A percentile compares a stretch with the other conserved stretches of the same genome.
These are phyloP conservation scores for Craterostigma plantagineum DNA, from an alignment of 257 asterid genomes.

Conservation along the genomic window DNA sequence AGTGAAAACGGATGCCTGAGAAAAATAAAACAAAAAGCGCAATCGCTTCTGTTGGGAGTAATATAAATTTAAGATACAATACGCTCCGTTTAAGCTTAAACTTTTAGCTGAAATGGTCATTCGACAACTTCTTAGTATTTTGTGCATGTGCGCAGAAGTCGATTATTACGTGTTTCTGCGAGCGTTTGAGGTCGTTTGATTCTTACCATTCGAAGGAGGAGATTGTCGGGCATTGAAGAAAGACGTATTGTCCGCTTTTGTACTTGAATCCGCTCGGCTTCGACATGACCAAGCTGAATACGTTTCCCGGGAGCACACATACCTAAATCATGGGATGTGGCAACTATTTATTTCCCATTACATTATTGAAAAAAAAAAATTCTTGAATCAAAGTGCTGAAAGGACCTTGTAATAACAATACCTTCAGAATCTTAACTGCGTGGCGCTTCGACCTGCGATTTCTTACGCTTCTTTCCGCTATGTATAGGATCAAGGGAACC, in stretches of 20 bases:
- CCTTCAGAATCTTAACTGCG: conserved; percentile 61
- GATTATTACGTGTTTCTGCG: not conserved
- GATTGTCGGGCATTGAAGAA: conserved; percentile 84
- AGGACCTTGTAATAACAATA: too few species aligned
- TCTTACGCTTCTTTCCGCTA: conserved; percentile 85
- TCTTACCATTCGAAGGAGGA: conserved; percentile 90
- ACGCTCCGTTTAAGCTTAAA: too few species aligned
- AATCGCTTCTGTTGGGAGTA: too few species aligned
- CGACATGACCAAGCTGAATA: conserved; percentile 76
- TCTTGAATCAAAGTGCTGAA: too few species aligned
- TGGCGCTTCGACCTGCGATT: conserved; percentile 62
- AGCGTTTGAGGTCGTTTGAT: not conserved
- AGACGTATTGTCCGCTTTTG: conserved; percentile 94
- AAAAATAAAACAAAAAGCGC: too few species aligned
- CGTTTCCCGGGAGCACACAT: conserved; percentile 86
- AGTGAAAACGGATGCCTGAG: conserved; percentile 94
- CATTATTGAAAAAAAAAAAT: too few species aligned
- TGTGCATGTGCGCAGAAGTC: too few species aligned
- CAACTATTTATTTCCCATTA: too few species aligned
- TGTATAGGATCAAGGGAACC: conserved; percentile 72
- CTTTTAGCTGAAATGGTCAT: too few species aligned
- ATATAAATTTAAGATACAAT: too few species aligned
- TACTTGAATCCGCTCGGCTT: conserved; percentile 65
- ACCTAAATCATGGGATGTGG: too few species aligned
- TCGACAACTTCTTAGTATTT: too few species aligned